Conservation (phyloP, 2,329 filamentous ascomycete species). For the Ceratocystis diversiconidia region DNA sequence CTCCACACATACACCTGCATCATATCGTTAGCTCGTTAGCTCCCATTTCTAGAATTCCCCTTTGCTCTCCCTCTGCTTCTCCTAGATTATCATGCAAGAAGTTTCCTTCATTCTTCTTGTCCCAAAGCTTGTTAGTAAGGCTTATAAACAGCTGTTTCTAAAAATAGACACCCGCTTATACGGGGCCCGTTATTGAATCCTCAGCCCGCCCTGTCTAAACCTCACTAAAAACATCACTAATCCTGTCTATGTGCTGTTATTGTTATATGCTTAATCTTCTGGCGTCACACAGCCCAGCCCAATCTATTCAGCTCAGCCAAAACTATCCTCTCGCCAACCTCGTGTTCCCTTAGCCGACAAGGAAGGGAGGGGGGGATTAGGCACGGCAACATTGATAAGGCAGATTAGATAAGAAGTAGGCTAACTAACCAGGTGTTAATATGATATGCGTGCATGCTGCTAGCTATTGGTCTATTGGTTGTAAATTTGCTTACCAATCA, state of each 20-base stretch:
- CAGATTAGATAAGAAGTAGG: background rate
- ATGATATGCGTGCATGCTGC: no score
- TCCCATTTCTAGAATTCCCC: slow-evolving; percentile 19
- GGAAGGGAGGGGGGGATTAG: background rate
- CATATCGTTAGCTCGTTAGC: slow-evolving; percentile 9
- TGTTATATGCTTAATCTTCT: no score
- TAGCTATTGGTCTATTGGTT: no score
- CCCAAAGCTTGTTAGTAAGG: background rate
- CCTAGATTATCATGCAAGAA: background rate
- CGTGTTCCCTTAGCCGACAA: background rate
- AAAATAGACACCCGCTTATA: slow-evolving; percentile 6
- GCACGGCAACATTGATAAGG: background rate
- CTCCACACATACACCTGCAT: slow-evolving; percentile 20
- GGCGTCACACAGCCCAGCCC: no score
- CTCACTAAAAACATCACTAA: no score
- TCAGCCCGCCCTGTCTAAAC: background rate
- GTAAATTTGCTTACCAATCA: no score
- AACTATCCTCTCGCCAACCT: background rate
- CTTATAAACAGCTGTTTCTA: background rate
- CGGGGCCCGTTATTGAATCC: background rate
- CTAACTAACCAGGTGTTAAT: no score
- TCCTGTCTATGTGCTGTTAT: no score
- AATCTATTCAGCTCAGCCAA: no score
- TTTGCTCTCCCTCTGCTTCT: slow-evolving; percentile 22
- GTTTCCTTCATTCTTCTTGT: background rate